phyloP scores from a whole-genome alignment of 2,329 filamentous ascomycete genomes.

The Leptographium radiaticola region DNA sequence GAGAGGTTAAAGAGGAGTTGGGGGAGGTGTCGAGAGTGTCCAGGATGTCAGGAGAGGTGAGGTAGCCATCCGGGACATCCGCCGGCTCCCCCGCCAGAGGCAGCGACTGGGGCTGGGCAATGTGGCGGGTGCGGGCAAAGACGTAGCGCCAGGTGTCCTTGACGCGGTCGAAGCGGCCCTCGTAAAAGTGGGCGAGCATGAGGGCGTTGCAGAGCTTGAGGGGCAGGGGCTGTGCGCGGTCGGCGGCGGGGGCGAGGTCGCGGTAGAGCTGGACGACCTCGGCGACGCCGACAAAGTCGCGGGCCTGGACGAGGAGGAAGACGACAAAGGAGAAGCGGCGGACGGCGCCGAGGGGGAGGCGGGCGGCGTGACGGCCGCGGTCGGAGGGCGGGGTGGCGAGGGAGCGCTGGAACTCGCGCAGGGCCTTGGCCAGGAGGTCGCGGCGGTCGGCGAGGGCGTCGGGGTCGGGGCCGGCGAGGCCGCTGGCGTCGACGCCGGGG shows the following conservation, averaged over 20 bases:
- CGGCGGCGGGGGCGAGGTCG: slow-evolving; percentile 15
- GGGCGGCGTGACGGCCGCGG: slow-evolving; percentile 11
- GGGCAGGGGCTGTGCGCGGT: slow-evolving; percentile 26
- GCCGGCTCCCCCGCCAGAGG: background rate
- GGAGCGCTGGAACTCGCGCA: slow-evolving; percentile 32
- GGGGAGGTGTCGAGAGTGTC: slow-evolving; percentile 8
- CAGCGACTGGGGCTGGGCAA: slow-evolving; percentile 20
- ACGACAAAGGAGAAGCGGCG: slow-evolving; percentile 27
- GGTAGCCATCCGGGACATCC: too few relatives aligned
- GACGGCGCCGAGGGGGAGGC: slow-evolving; percentile 14
- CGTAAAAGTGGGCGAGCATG: slow-evolving; percentile 52
- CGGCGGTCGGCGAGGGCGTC: slow-evolving; percentile 10
- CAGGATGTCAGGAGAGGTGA: too few relatives aligned
- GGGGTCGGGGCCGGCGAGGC: background rate
- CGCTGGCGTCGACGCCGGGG: slow-evolving; percentile 3
- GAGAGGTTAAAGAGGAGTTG: background rate
- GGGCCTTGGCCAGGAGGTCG: slow-evolving; percentile 17
- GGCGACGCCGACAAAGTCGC: slow-evolving; percentile 22
- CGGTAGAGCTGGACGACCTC: slow-evolving; percentile 34
- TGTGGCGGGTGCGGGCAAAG: slow-evolving; percentile 35
- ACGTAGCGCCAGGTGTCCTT: slow-evolving; percentile 53
- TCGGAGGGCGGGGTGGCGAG: background rate
- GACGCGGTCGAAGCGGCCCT: slow-evolving; percentile 46
- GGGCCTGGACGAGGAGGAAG: slow-evolving; percentile 27
- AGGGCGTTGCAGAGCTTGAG: slow-evolving; percentile 46